A percentile compares a stretch with the other conserved stretches of the same genome.
phyloP scores from a whole-genome alignment of 2,329 filamentous ascomycete genomes.

The Lachnellula occidentalis region DNA sequence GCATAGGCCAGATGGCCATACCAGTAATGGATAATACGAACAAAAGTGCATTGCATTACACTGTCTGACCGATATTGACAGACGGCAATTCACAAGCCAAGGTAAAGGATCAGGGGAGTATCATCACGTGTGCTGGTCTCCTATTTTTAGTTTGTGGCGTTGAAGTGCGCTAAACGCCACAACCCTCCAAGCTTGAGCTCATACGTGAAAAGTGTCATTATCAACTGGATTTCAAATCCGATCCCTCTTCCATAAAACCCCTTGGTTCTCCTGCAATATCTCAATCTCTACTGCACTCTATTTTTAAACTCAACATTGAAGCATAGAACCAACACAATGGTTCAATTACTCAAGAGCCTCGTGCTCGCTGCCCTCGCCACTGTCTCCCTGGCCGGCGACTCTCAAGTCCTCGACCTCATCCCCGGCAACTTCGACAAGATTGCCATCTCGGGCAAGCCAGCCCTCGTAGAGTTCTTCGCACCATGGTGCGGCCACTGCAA shows the following conservation, averaged over 20 bases:
- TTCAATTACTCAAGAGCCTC: conserved; percentile 50
- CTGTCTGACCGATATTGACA: too few relatives aligned
- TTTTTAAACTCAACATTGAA: not conserved
- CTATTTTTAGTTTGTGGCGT: not conserved
- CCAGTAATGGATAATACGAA: not conserved
- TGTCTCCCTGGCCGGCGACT: conserved; percentile 52
- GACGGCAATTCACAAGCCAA: too few relatives aligned
- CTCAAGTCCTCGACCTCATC: conserved; percentile 83
- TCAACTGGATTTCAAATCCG: conserved; percentile 17
- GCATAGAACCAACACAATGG: conserved; percentile 22
- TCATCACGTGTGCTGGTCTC: not conserved
- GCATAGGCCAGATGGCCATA: not conserved
- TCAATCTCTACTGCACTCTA: not conserved
- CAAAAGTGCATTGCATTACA: not conserved
- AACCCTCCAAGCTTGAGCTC: not conserved
- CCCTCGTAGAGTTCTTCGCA: conserved; percentile 96
- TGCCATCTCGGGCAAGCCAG: conserved; percentile 87
- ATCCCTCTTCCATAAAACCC: not conserved
- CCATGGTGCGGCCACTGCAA: conserved; percentile 99
- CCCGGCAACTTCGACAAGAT: conserved; percentile 88
- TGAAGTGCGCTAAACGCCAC: not conserved
- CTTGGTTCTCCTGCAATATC: not conserved
- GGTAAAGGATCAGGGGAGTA: not conserved
- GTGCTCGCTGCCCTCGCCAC: conserved; percentile 46
- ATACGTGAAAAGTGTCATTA: conserved; percentile 12